Percentiles rank a stretch among this genome's conserved stretches.
phyloP scores from a whole-genome alignment of 2,329 filamentous ascomycete genomes.

The Colletotrichum abscissum region DNA sequence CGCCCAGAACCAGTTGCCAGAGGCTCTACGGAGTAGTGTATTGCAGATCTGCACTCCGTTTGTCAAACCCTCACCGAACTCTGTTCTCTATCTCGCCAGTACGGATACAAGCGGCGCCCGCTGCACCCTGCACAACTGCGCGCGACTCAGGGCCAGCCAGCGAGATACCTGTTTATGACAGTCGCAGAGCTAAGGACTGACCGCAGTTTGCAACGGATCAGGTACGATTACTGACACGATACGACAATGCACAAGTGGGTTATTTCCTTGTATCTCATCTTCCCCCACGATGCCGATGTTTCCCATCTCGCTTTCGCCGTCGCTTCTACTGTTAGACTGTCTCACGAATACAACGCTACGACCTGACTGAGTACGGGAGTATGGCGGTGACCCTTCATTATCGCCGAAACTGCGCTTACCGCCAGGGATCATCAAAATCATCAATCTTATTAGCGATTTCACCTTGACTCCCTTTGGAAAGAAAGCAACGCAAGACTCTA shows the following conservation, averaged over 20 bases:
- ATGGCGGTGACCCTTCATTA: background rate
- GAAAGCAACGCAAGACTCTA: background rate
- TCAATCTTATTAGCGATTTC: background rate
- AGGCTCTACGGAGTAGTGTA: background rate
- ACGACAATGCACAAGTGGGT: background rate
- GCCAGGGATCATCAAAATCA: background rate
- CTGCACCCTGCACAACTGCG: background rate
- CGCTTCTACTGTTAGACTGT: conserved; percentile 1
- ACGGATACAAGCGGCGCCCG: background rate
- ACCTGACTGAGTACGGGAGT: background rate
- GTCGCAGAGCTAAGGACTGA: too few species aligned
- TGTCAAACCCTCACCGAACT: background rate
- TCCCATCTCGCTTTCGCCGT: background rate
- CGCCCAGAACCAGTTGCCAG: background rate
- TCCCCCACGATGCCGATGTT: background rate
- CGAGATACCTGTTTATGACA: too few species aligned
- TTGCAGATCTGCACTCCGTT: conserved; percentile 18
- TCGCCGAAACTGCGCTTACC: conserved; percentile 6
- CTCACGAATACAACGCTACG: conserved; percentile 2
- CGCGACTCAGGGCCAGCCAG: too few species aligned
- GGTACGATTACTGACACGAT: background rate
- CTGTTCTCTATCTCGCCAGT: background rate
- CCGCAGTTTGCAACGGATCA: too few species aligned
- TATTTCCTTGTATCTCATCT: background rate
- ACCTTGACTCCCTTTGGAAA: background rate